A percentile compares a stretch with the other conserved stretches of the same genome.
Evolutionary conservation across 2,329 filamentous ascomycete species (phyloP).

Genomic region (Colletotrichum tropicicola): DNA sequence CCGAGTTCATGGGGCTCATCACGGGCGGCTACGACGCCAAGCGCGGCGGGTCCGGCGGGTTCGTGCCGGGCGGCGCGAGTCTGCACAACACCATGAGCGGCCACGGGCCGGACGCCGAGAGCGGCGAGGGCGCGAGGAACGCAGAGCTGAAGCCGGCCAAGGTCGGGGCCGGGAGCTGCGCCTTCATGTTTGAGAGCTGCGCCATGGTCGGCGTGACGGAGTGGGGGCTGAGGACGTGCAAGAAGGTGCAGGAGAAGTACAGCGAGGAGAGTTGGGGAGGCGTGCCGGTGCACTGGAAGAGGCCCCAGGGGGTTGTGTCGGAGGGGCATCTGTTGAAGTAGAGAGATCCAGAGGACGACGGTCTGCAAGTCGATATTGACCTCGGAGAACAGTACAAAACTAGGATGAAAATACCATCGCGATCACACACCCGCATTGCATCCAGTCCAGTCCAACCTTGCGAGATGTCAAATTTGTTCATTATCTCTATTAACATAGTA

Average conservation of each 20-base stretch:
- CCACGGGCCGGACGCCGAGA: constrained; percentile 68
- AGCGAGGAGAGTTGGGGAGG: constrained; percentile 84
- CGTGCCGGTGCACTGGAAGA: constrained; percentile 69
- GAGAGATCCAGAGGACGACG: background rate
- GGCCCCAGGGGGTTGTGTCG: constrained; percentile 42
- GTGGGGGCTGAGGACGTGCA: constrained; percentile 70
- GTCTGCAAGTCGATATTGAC: too few relatives aligned
- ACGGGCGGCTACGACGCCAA: constrained; percentile 70
- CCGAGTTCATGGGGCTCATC: constrained; percentile 71
- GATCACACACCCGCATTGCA: too few relatives aligned
- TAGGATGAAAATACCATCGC: too few relatives aligned
- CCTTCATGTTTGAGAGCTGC: constrained; percentile 76
- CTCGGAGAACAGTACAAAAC: background rate
- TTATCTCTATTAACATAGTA: constrained; percentile 28
- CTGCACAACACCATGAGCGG: constrained; percentile 79
- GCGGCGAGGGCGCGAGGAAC: constrained; percentile 64
- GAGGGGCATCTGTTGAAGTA: constrained; percentile 40
- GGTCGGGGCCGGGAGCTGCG: constrained; percentile 69
- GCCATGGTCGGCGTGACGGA: constrained; percentile 77
- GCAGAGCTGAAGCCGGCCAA: constrained; percentile 63
- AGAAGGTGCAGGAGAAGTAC: constrained; percentile 72
- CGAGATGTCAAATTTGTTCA: constrained; percentile 16
- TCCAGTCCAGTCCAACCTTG: too few relatives aligned
- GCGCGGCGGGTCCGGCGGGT: constrained; percentile 60
- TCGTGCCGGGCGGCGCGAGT: constrained; percentile 67